Evolutionary conservation across 2,329 filamentous ascomycete species (phyloP).

Genomic region (Ophiostoma ulmi): DNA sequence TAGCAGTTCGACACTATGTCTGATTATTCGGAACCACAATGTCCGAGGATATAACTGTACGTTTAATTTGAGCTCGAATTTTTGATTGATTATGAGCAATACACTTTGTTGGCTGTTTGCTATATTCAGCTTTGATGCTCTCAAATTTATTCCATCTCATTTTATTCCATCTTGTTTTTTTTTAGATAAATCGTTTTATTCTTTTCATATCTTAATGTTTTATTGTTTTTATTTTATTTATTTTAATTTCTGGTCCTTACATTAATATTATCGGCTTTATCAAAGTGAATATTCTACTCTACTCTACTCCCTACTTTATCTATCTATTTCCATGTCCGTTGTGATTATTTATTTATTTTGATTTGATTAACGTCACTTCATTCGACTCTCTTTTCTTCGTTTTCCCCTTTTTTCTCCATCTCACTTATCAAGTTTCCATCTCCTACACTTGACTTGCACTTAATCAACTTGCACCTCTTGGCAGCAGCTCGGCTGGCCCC

Average conservation of each 20-base stretch:
- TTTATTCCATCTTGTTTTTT: not conserved
- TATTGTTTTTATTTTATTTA: not conserved
- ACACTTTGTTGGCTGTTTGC: not conserved
- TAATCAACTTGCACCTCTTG: conserved; percentile 4
- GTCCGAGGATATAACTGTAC: not conserved
- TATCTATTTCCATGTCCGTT: too few species aligned
- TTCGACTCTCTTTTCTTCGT: not conserved
- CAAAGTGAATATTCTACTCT: too few species aligned
- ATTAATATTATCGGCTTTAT: too few species aligned
- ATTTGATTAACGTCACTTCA: not conserved
- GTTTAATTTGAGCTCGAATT: too few species aligned
- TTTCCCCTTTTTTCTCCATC: not conserved
- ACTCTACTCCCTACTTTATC: too few species aligned
- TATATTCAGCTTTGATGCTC: not conserved
- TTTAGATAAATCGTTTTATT: not conserved
- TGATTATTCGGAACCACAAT: not conserved
- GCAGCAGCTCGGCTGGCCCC: not conserved
- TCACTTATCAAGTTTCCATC: not conserved
- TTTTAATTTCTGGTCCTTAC: too few species aligned
- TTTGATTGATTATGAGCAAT: too few species aligned
- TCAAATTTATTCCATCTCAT: not conserved
- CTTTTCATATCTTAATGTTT: not conserved
- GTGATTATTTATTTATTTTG: not conserved
- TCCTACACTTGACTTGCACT: not conserved
- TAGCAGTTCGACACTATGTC: not conserved